These are phyloP conservation scores for Peronosclerospora sorghi DNA, from an alignment of 352 stramenopile genomes.

Conservation along the genomic window DNA sequence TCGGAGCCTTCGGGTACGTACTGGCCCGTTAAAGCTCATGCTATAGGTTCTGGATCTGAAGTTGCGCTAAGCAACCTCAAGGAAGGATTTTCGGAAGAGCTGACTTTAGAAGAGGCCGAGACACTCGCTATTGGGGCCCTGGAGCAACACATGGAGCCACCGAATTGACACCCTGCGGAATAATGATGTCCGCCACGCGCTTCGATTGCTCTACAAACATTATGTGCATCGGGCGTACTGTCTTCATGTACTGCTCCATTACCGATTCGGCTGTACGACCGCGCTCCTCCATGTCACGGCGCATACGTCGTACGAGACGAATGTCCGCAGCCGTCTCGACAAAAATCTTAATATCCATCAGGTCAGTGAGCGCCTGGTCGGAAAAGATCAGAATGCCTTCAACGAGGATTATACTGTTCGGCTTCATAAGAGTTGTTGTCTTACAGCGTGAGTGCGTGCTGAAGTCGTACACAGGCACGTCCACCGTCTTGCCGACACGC, in stretches of 20 bases:
- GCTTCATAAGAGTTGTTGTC: conserved; percentile 67
- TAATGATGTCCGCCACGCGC: conserved; percentile 90
- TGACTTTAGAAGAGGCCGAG: conserved; percentile 96
- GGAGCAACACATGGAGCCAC: conserved; percentile 98
- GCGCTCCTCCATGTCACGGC: conserved; percentile 91
- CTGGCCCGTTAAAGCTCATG: conserved; percentile 96
- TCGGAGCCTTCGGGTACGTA: conserved; percentile 98
- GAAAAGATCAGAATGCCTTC: conserved; percentile 96
- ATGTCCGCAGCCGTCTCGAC: conserved; percentile 93
- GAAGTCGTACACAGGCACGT: conserved; percentile 93
- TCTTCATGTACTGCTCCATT: conserved; percentile 94
- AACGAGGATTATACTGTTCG: conserved; percentile 90
- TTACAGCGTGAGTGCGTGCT: conserved; percentile 85
- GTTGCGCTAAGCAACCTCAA: conserved; percentile 96
- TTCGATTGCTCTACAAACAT: conserved; percentile 97
- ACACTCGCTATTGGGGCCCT: conserved; percentile 92
- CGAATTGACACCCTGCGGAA: conserved; percentile 89
- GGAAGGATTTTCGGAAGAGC: conserved; percentile 93
- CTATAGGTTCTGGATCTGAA: conserved; percentile 96
- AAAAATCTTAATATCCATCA: conserved; percentile 97
- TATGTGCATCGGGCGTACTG: conserved; percentile 97
- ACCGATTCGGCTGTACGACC: conserved; percentile 90
- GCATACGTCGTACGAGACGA: conserved; percentile 87
- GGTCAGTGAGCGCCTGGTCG: conserved; percentile 73
- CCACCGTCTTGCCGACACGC: conserved; percentile 73